Conservation (phyloP, 345 rosid species). For the Nasturtium officinale region DNA sequence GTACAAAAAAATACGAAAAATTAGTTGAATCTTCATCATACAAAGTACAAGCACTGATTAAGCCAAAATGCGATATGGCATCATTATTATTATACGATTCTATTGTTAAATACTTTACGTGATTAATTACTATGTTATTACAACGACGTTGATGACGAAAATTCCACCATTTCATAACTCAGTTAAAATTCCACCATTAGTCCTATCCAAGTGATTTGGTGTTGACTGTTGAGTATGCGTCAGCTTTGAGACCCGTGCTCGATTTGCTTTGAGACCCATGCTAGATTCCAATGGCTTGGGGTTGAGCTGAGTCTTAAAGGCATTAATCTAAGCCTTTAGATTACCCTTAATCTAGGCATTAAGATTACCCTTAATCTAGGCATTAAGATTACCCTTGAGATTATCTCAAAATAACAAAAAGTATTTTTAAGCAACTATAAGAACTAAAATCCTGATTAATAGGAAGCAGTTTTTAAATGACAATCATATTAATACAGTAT, state of each 20-base stretch:
- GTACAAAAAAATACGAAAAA: not conserved
- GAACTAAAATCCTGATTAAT: not conserved
- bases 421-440: not conserved
- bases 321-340: too few species aligned
- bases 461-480: not conserved
- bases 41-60: not conserved
- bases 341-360: too few species aligned
- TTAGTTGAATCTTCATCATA: not conserved
- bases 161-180: not conserved
- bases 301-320: too few species aligned
- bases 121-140: not conserved
- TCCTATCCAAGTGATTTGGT: too few species aligned
- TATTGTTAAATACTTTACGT: not conserved
- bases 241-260: too few species aligned
- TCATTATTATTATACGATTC: constrained; percentile 10
- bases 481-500: not conserved
- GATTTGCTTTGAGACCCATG: too few species aligned
- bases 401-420: too few species aligned
- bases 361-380: too few species aligned
- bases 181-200: too few species aligned
- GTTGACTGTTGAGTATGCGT: too few species aligned
- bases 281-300: too few species aligned
- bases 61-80: not conserved
- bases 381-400: too few species aligned
- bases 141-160: not conserved